Evolutionary conservation across 495 filamentous ascomycete genomes (phyloP).

Genomic region (Barbatosphaeria neglecta): DNA sequence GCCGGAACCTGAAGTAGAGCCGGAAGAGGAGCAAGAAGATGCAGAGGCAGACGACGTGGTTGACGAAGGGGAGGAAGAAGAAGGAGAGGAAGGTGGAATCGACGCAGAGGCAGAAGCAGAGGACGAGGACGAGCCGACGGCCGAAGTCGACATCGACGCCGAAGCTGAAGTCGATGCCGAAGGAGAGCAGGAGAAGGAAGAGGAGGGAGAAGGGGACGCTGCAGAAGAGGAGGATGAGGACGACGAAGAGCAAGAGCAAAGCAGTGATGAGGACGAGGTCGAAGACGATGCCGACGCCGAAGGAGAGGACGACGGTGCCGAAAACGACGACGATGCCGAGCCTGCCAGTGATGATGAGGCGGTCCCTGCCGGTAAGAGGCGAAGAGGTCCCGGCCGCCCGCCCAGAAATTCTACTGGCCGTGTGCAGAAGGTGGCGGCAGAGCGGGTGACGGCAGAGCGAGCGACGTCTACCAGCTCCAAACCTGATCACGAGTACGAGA

Average conservation of each 20-base stretch:
- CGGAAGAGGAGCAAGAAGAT: constrained; percentile 12
- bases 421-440: constrained; percentile 10
- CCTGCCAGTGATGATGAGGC: constrained; percentile 3
- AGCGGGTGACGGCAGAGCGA: no score
- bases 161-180: background rate
- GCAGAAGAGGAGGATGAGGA: constrained; percentile 12
- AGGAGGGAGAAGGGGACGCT: constrained; percentile 6
- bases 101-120: constrained; percentile 13
- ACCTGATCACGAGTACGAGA: constrained; percentile 40
- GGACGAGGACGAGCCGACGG: constrained; percentile 12
- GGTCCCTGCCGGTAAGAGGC: constrained; percentile 11
- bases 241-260: constrained; percentile 2
- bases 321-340: constrained; percentile 18
- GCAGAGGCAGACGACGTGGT: no score
- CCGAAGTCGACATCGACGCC: constrained; percentile 8
- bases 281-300: constrained; percentile 18
- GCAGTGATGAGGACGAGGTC: constrained; percentile 10
- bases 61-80: no score
- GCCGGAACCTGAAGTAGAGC: constrained; percentile 12
- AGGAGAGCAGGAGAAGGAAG: background rate
- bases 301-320: constrained; percentile 18
- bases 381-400: constrained; percentile 17
- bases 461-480: constrained; percentile 11
- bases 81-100: no score
- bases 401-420: constrained; percentile 18